Conservation (phyloP, 495 filamentous ascomycete genomes). For the Penicillium dipodomyicola region DNA sequence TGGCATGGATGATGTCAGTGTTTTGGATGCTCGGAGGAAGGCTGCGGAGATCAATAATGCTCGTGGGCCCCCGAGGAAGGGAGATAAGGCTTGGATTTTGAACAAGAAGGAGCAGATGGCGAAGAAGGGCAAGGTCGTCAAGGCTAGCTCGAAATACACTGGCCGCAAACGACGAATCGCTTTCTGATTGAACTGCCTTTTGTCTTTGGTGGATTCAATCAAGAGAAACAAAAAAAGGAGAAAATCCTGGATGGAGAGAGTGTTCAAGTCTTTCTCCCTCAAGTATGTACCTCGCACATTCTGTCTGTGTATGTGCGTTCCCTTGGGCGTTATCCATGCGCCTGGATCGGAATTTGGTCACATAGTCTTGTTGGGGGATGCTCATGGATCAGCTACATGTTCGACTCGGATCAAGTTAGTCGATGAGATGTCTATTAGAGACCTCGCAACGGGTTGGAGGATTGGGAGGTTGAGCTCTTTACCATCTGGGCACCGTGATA, state of each 20-base stretch:
- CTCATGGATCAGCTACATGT: background rate
- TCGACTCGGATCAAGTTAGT: background rate
- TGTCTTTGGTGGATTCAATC: background rate
- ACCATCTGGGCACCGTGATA: background rate
- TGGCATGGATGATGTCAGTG: conserved; percentile 81
- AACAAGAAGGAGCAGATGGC: conserved; percentile 96
- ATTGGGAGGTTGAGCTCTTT: background rate
- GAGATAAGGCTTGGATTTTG: conserved; percentile 85
- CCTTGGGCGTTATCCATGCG: background rate
- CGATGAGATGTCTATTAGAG: background rate
- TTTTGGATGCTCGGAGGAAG: conserved; percentile 68
- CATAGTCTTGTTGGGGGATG: background rate
- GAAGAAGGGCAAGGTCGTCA: conserved; percentile 89
- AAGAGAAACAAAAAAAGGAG: background rate
- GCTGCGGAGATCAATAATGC: conserved; percentile 43
- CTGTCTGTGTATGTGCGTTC: background rate
- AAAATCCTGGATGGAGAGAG: background rate
- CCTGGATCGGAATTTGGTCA: background rate
- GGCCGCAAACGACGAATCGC: conserved; percentile 73
- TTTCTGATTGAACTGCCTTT: conserved; percentile 40
- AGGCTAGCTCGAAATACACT: conserved; percentile 86
- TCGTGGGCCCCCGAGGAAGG: conserved; percentile 60
- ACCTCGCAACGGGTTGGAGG: background rate
- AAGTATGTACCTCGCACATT: background rate
- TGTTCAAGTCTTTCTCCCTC: background rate